Base-by-base conservation (phyloP, 768 basidiomycete genomes). In the Macrocybe gigantea region DNA sequence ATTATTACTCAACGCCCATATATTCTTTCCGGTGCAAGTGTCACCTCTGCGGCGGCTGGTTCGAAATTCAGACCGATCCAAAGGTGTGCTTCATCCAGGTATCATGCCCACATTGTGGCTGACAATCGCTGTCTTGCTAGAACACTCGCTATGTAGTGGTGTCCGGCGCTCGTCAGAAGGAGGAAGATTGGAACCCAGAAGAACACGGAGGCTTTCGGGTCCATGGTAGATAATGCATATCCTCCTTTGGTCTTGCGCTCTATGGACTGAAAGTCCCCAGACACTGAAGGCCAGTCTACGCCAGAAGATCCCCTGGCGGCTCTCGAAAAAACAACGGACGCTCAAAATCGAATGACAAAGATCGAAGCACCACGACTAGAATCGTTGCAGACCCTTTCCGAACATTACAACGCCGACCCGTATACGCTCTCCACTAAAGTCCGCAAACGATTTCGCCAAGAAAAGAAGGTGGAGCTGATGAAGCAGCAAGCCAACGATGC, bases 1-100 rank as follows among this genome's bases (percentile, higher is more conserved):
- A 79, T 49, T 99, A 99, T 67, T 93, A 87, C 61, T 90, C 91
- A 5, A 97, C 94, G 0, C 89, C 93, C 7, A 97, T 99, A 47
- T 98, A 73, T 62, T 88, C 85, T 5, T 99, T 99, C 64, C 79
- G 93, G 40, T 98, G 96, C 68, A 99, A 99, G 77, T 99, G 95
- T 60, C 94, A 97, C 64, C 69, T 97, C 1, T 98, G 96, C 60
- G 82, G 83, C 53, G 85, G 84, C n/a, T 95, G 93, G 93, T 97
- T 98, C 54, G 94, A 96, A 70, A 93, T 99, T 45, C 80, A 94
- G 54, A 98, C 96, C 6, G 95, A 99, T 59, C 95, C 95, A 2
- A 87, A 97, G 84, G 94, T 90, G 54, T 44, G 71, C 50, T 7
- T 44, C 29, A 12, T 38, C n/a, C 46, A 12, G 44, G 5, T 10